Percentiles rank a stretch among this genome's conserved stretches.
Conservation (phyloP, 179 eudicot genomes). For the Vitellaria paradoxa region DNA sequence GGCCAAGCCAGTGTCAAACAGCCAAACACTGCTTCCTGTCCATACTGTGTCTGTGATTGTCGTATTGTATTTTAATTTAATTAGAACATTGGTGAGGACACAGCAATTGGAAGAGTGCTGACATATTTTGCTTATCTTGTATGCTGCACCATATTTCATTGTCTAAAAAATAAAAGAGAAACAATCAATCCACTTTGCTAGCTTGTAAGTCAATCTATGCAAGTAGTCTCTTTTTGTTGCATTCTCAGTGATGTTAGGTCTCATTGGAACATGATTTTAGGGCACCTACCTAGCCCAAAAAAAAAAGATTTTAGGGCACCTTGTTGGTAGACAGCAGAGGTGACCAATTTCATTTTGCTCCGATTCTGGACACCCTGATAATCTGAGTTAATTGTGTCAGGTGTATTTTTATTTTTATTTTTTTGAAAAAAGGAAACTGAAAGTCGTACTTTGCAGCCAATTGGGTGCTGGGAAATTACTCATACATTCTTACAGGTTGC, state of each 20-base stretch:
- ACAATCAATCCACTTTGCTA: not conserved
- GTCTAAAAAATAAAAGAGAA: too few relatives aligned
- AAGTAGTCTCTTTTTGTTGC: not conserved
- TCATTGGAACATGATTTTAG: not conserved
- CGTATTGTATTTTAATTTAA: not conserved
- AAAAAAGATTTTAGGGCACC: not conserved
- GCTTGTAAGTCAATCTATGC: not conserved
- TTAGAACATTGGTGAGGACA: not conserved
- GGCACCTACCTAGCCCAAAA: too few relatives aligned
- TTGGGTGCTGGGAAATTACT: too few relatives aligned
- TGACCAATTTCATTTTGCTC: too few relatives aligned
- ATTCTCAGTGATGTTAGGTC: not conserved
- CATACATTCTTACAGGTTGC: too few relatives aligned
- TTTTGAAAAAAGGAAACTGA: too few relatives aligned
- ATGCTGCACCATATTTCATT: not conserved
- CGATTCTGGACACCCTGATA: too few relatives aligned
- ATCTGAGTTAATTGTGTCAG: too few relatives aligned
- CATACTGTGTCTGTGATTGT: not conserved
- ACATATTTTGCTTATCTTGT: not conserved
- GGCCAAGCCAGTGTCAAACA: not conserved
- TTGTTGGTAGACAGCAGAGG: not conserved
- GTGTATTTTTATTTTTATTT: too few relatives aligned
- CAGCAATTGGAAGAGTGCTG: not conserved
- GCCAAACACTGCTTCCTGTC: not conserved
- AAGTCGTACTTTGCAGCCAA: too few relatives aligned